phyloP scores from a whole-genome alignment of 441 rosid species.

The Adansonia gregorii region DNA sequence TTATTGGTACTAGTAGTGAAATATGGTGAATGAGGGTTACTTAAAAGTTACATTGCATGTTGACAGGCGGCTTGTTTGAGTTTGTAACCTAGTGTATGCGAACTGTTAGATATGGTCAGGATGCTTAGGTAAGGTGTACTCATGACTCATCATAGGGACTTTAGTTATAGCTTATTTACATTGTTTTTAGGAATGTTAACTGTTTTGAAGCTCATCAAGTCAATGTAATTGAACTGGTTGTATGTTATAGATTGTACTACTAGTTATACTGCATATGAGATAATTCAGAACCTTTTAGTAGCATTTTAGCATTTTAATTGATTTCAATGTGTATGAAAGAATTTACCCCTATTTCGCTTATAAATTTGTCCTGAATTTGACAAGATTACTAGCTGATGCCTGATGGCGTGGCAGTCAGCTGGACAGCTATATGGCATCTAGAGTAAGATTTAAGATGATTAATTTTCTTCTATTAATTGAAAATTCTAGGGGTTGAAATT shows the following conservation, averaged over 20 bases:
- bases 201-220: slow-evolving; percentile 3
- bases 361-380: background rate
- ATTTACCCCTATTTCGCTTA: background rate
- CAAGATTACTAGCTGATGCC: background rate
- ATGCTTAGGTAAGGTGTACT: background rate
- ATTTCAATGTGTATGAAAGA: background rate
- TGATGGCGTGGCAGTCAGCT: background rate
- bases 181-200: background rate
- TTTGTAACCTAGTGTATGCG: background rate
- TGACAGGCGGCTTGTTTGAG: background rate
- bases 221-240: slow-evolving; percentile 1
- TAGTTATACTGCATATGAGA: background rate
- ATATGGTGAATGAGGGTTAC: background rate
- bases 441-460: background rate
- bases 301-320: background rate
- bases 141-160: background rate
- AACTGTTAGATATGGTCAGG: slow-evolving; percentile 5
- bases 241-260: background rate
- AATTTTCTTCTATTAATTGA: background rate
- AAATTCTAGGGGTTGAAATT: background rate
- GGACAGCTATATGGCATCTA: background rate
- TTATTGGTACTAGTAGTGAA: background rate
- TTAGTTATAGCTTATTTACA: background rate
- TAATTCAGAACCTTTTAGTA: background rate
- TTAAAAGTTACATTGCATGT: background rate